A percentile compares a stretch with the other conserved stretches of the same genome.
phyloP scores from a whole-genome alignment of 208 protist genomes.

The Trypanosomatidae sp. region DNA sequence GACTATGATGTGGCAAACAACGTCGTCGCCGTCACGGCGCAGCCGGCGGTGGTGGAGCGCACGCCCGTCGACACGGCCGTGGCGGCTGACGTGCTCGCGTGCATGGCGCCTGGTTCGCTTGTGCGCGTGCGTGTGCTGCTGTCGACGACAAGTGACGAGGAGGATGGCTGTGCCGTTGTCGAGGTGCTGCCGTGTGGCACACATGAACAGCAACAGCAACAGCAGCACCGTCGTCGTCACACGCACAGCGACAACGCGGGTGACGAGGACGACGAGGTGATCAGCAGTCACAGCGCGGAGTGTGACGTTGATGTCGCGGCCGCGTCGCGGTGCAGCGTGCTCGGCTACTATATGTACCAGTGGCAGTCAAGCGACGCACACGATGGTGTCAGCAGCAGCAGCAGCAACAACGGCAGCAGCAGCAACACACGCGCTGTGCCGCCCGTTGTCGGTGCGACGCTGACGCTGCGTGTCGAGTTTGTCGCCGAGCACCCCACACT shows the following conservation, averaged over 20 bases:
- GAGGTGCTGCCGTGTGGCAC: constrained; percentile 19
- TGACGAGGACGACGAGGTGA: too few species aligned
- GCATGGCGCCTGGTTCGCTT: constrained; percentile 14
- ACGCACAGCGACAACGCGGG: too few species aligned
- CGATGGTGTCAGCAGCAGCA: background rate
- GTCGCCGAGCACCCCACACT: constrained; percentile 26
- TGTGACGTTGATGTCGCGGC: too few species aligned
- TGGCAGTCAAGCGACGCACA: too few species aligned
- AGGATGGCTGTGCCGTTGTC: constrained; percentile 72
- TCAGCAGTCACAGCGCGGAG: too few species aligned
- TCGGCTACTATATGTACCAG: constrained; percentile 72
- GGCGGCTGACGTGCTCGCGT: constrained; percentile 12
- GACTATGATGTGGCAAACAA: constrained; percentile 59
- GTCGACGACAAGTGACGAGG: constrained; percentile 60
- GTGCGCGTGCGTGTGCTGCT: constrained; percentile 53
- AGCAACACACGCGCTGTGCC: constrained; percentile 1
- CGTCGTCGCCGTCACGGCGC: constrained; percentile 62
- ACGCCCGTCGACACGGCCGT: constrained; percentile 46
- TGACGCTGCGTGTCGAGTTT: constrained; percentile 54
- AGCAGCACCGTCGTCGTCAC: too few species aligned
- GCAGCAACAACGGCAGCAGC: constrained; percentile 1
- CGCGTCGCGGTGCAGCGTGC: constrained; percentile 14
- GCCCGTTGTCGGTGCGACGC: constrained; percentile 35
- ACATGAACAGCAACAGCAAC: background rate
- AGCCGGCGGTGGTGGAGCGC: constrained; percentile 40